Evolutionary conservation across 306 rosid genomes (phyloP), one percentile per base, ranked within the genome.

Genomic region (Dryas octopetala): DNA sequence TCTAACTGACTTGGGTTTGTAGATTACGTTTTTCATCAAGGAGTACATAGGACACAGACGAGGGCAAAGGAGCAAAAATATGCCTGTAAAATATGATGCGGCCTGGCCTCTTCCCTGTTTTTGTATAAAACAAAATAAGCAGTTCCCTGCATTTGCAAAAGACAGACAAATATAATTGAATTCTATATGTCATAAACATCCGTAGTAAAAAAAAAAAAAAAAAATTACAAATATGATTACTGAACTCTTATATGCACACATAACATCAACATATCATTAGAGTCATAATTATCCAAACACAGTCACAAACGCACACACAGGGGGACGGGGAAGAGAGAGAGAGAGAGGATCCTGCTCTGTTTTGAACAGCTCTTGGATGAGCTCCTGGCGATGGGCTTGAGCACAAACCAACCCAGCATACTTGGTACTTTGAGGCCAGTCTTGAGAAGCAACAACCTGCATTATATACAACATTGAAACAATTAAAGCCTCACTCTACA

Each of bases 381-480:
- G 97, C 79, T 96, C 99, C 70, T 92, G 98, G 26, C 99, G 78
- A 81, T 96, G 99, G 26, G 97, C 96, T 88, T 96, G 99, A 61
- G 99, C 97, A 80, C 97, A 90, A 16, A 96, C 98, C 79, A 92
- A 78, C 67, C 97, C 98, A 80, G 97, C 96, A 80, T 96, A 96
- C 84, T 92, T 96, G 0, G 99, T 96, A 53, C 98, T 23, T 23
- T 23, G 23, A 0, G 99, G 98, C 93, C 97, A 96, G 76, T 96
- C 99, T 91, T 92, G 98, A 19, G 99, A 96, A 10, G 99, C 99
- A 80, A 96, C 99, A 80, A 96, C 99, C 99, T 96, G 64, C 5
- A 69, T 57, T 62, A 5, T 41, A 23, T 74, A 82, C 5, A 46
- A 12, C 13, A 14, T 19, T 4, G 3, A 13, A 10, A 58, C 1